Evolutionary conservation across 2,329 filamentous ascomycete genomes (phyloP).

Genomic region (Colletotrichum simmondsii): DNA sequence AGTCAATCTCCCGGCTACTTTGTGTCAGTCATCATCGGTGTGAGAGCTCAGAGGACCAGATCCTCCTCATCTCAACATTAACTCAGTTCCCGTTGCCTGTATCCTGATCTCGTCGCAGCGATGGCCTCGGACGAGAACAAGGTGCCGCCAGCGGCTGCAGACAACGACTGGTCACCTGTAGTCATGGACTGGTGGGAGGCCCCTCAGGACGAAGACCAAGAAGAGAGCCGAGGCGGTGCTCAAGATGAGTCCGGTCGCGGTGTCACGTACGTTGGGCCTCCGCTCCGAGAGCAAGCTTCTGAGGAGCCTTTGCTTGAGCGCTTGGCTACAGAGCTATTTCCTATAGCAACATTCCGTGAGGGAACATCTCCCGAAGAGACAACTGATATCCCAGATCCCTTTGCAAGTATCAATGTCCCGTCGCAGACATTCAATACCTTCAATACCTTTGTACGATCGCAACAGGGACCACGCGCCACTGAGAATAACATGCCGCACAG

Average conservation of each 20-base stretch:
- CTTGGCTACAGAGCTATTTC: too few species aligned
- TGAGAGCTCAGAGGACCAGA: background rate
- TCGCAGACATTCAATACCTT: background rate
- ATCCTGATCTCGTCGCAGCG: background rate
- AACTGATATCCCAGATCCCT: background rate
- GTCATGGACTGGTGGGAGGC: background rate
- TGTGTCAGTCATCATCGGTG: background rate
- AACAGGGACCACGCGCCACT: background rate
- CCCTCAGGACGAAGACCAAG: background rate
- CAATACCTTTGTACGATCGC: background rate
- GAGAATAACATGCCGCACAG: conserved; percentile 8
- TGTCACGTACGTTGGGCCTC: background rate
- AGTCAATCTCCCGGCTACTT: background rate
- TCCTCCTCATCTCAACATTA: background rate
- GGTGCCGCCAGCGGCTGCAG: background rate
- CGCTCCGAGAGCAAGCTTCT: background rate
- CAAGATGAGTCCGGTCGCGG: background rate
- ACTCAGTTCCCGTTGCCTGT: background rate
- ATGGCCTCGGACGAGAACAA: background rate
- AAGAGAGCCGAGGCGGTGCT: too few species aligned
- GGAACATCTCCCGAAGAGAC: background rate
- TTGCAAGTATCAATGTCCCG: background rate
- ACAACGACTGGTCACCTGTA: too few species aligned
- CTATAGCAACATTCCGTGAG: too few species aligned
- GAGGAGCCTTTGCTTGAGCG: too few species aligned